Conservation (phyloP, 495 filamentous ascomycete species). For the Platismatia glauca region DNA sequence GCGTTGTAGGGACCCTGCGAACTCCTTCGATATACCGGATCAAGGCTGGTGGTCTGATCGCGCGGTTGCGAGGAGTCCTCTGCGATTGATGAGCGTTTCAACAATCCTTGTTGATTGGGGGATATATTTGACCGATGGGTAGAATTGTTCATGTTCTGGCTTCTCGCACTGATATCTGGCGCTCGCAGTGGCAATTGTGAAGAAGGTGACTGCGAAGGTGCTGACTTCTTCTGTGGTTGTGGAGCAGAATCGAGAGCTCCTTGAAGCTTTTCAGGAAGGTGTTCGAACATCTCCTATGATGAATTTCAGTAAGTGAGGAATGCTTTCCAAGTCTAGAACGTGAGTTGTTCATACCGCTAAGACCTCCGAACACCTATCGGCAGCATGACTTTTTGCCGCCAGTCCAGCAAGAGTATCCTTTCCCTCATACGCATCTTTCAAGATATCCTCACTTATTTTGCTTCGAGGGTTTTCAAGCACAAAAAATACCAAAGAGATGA, state of each 20-base stretch:
- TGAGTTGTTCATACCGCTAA: constrained; percentile 50
- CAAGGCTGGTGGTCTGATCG: constrained; percentile 3
- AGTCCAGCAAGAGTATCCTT: constrained; percentile 69
- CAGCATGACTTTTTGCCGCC: constrained; percentile 76
- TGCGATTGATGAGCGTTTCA: constrained; percentile 3
- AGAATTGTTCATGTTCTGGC: constrained; percentile 10
- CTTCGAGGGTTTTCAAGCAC: constrained; percentile 84
- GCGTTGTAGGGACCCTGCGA: constrained; percentile 17
- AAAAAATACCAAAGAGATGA: constrained; percentile 82
- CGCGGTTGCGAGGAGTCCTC: constrained; percentile 17
- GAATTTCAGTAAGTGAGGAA: constrained; percentile 20
- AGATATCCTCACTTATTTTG: constrained; percentile 57
- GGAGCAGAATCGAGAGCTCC: constrained; percentile 18
- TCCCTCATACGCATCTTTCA: constrained; percentile 76
- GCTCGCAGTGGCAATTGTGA: constrained; percentile 26
- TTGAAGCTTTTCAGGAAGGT: constrained; percentile 57
- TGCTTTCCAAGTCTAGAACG: background rate
- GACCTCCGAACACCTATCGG: constrained; percentile 69
- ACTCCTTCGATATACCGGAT: constrained; percentile 9
- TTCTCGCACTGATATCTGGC: constrained; percentile 18
- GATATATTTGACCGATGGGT: constrained; percentile 11
- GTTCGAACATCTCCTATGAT: constrained; percentile 62
- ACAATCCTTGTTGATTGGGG: constrained; percentile 9
- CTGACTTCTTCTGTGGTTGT: constrained; percentile 47
- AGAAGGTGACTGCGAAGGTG: constrained; percentile 39